These are phyloP conservation scores for Sporothrix schenckii DNA, from an alignment of 2,329 filamentous ascomycete species.

Conservation along the genomic window DNA sequence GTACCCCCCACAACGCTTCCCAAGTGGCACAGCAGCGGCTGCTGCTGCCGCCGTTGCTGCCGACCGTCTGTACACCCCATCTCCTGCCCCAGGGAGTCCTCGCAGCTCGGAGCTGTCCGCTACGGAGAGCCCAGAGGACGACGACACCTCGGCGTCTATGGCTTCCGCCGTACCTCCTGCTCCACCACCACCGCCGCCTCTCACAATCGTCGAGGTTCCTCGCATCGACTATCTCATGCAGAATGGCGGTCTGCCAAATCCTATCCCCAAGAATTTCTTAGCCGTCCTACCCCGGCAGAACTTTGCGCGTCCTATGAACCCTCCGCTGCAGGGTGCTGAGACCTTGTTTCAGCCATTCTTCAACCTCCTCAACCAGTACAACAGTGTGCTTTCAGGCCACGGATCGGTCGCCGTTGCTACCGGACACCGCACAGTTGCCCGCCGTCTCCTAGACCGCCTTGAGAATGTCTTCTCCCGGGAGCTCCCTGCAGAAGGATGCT, in stretches of 20 bases:
- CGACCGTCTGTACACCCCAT: constrained; percentile 44
- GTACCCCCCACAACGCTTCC: background rate
- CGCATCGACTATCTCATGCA: constrained; percentile 90
- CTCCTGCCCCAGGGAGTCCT: constrained; percentile 26
- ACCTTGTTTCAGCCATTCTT: constrained; percentile 82
- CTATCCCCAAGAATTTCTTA: constrained; percentile 74
- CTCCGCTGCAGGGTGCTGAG: constrained; percentile 67
- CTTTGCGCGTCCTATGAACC: constrained; percentile 59
- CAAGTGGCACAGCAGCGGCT: background rate
- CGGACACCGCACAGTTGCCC: constrained; percentile 91
- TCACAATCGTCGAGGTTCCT: constrained; percentile 70
- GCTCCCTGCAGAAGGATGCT: constrained; percentile 81
- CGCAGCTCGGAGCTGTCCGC: constrained; percentile 27
- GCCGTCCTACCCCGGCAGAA: constrained; percentile 62
- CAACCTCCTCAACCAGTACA: constrained; percentile 82
- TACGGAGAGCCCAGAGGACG: constrained; percentile 13
- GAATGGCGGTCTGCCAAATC: constrained; percentile 76
- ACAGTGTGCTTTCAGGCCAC: constrained; percentile 75
- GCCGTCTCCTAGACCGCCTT: constrained; percentile 82
- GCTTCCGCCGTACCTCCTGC: constrained; percentile 50
- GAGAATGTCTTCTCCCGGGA: constrained; percentile 95
- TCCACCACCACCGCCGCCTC: constrained; percentile 75
- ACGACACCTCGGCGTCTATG: constrained; percentile 25
- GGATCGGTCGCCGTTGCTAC: constrained; percentile 94
- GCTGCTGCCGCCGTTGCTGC: constrained; percentile 22